Evolutionary conservation across 306 rosid genomes (phyloP), one percentile per base, ranked within the genome.

Genomic region (Hylodesmum podocarpum): DNA sequence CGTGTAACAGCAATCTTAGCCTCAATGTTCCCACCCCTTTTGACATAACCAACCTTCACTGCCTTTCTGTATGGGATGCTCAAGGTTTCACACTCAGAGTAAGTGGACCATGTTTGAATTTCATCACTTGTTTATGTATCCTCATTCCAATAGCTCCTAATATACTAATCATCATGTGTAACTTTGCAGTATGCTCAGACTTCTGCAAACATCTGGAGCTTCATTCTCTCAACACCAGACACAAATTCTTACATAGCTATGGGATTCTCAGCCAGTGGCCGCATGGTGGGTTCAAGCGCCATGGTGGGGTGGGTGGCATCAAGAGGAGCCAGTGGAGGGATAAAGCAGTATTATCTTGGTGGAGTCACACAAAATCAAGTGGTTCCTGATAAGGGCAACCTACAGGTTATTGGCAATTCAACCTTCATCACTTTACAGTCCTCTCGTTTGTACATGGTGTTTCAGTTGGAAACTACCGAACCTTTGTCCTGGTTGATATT

Each of bases 201-300:
- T 11, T 72, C 86, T 66, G 7, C 86, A 46, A 75, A 81, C 75
- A 55, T 66, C 46, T 92, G 97, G 97, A 87, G 91, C 79, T 89
- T 92, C 82, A 80, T 92, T 59, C 89, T 92, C 25, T 92, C 97
- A 31, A 78, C 93, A 18, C 96, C 93, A 4, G 81, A 80, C 33
- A 77, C 85, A 66, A 81, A 82, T 59, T 85, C 96, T 3, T 92
- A 80, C 84, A 78, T 88, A 73, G 96, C 90, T 13, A 89, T 92
- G 61, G 97, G 93, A 13, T 92, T 92, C 82, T 92, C 97, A 6
- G 70, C 77, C 33, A 66, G 16, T 9, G 96, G 97, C 0, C 12
- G 19, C 47, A 92, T 92, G 97, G 89, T 78, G 36, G 88, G 91
- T 2, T 92, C 97, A 25, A 92, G 96, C 72, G 97, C 93, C 8